Base-by-base conservation (phyloP, 257 asterid species). In the Ballota nigra region DNA sequence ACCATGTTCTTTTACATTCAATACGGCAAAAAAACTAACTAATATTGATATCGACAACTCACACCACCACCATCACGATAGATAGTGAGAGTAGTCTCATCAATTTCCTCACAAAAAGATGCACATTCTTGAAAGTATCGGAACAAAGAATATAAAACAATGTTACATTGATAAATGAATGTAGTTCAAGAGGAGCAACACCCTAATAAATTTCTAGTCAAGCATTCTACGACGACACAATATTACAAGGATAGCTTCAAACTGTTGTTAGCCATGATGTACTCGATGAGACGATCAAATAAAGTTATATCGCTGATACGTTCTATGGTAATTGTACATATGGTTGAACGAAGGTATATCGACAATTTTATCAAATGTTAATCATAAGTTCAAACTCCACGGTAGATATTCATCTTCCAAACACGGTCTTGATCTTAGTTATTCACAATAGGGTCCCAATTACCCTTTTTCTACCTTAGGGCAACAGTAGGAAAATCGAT, bases 361-460 rank as follows among this genome's bases (percentile, higher is more conserved):
- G 61, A 77, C 75, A 63, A 73, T 55, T 70, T 74, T 68, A 70
- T 55, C 66, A 63, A 12, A 66, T 74, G 70, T 80, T 68, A n/a
- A 71, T 74, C 58, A 76, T 63, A 55, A 40, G 70, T 72, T 71
- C 83, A 47, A 31, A 77, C 69, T 68, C 81, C 77, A 80, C 72
- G 29, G 22, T 52, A 33, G 60, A 19, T 53, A 75, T 66, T 75
- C 80, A 43, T 83, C 83, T 71, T 72, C 53, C 73, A 70, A 61
- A 75, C 68, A 71, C 52, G 75, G 73, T 67, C 59, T 49, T 45
- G 73, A 73, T 79, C 84, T 69, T 72, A 65, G 77, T 49, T 84
- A 86, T 82, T 83, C 88, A 83, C 86, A 84, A 70, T 47, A 76
- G 66, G 84, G 89, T 74, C 63, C 75, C 79, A 52, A 57, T 79